phyloP scores from a whole-genome alignment of 129 eudicot species.

The Pseudognaphalium luteoalbum region DNA sequence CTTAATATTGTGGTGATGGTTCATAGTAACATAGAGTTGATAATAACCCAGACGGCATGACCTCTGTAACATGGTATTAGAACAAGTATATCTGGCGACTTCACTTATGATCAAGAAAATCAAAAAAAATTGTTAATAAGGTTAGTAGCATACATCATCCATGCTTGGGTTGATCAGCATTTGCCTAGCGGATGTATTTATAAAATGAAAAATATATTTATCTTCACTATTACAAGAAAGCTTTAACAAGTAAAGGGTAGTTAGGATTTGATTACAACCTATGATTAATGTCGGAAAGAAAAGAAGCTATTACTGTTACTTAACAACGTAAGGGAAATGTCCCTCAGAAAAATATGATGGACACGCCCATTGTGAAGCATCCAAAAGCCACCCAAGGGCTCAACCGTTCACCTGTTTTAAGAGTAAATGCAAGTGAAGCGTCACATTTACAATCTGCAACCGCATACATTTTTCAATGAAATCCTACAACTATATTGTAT shows the following conservation, averaged over 20 bases:
- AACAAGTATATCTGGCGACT: too few species aligned
- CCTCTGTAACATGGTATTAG: too few species aligned
- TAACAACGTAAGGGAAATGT: neutral
- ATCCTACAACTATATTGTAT: neutral
- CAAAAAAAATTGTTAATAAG: neutral
- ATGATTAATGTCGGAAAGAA: neutral
- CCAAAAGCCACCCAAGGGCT: constrained; percentile 94
- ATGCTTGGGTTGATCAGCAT: neutral
- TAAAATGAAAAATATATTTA: neutral
- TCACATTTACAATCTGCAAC: neutral
- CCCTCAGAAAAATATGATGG: constrained; percentile 74
- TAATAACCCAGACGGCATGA: too few species aligned
- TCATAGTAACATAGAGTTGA: neutral
- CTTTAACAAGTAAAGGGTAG: neutral
- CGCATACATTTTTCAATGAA: neutral
- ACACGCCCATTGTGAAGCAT: constrained; percentile 83
- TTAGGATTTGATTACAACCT: constrained; percentile 7
- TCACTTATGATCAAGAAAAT: neutral
- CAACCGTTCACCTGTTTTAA: constrained; percentile 76
- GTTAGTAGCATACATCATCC: neutral
- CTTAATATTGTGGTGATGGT: neutral
- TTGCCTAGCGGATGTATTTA: neutral
- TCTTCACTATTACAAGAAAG: neutral
- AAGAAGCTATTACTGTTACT: neutral
- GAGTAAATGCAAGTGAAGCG: constrained; percentile 9